These are phyloP conservation scores for Fusarium sp. DNA, from an alignment of 2,329 filamentous ascomycete genomes.

Conservation along the genomic window DNA sequence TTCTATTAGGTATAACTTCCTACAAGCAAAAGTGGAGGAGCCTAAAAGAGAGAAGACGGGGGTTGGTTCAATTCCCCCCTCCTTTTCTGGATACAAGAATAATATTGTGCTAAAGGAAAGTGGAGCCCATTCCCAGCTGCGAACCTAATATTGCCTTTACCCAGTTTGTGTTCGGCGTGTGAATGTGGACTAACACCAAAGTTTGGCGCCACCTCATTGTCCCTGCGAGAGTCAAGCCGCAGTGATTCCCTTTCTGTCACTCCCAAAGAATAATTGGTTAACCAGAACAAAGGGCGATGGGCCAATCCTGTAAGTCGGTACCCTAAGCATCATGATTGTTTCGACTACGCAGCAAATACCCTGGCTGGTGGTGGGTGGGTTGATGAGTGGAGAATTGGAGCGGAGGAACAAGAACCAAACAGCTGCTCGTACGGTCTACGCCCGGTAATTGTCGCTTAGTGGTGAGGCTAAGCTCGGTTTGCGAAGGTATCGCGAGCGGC, in stretches of 20 bases:
- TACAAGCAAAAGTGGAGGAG: conserved; percentile 1
- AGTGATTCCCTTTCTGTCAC: too few species aligned
- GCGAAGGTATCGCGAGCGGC: neutral
- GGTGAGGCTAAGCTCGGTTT: neutral
- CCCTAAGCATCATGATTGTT: neutral
- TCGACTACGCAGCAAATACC: neutral
- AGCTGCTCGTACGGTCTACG: neutral
- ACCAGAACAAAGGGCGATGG: neutral
- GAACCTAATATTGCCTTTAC: too few species aligned
- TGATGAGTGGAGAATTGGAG: neutral
- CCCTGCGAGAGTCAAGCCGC: neutral
- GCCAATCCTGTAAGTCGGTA: neutral
- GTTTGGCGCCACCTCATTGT: neutral
- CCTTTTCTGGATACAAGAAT: too few species aligned
- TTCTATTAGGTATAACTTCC: conserved; percentile 45
- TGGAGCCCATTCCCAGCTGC: too few species aligned
- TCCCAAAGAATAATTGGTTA: neutral
- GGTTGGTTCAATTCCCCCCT: too few species aligned
- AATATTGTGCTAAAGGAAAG: too few species aligned
- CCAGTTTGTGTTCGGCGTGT: neutral
- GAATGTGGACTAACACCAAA: neutral
- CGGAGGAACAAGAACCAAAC: neutral
- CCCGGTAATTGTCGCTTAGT: neutral
- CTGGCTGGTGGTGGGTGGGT: neutral
- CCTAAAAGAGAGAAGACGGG: neutral